These are phyloP conservation scores for Eucalyptus albens DNA, from an alignment of 345 rosid genomes.

Conservation along the genomic window DNA sequence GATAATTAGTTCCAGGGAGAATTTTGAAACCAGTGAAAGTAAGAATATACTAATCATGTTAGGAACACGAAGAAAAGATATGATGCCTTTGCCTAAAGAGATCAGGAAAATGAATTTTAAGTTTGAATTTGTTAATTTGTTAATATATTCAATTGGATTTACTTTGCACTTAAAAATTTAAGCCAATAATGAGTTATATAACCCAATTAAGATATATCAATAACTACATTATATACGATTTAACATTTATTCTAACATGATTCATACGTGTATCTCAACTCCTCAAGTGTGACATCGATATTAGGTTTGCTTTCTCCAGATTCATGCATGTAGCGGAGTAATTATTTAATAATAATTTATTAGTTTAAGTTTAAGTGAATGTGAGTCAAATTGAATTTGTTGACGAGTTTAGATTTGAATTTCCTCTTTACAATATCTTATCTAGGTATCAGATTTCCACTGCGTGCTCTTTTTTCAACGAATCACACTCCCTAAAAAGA, in stretches of 20 bases:
- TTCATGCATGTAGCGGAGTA: not conserved
- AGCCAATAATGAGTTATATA: not conserved
- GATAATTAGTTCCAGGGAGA: not conserved
- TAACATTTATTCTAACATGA: too few relatives aligned
- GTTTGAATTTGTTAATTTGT: too few relatives aligned
- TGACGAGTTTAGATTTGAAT: not conserved
- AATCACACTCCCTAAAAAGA: not conserved
- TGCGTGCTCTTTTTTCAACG: fast-evolving
- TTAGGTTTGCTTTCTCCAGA: fast-evolving
- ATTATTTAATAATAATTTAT: too few relatives aligned
- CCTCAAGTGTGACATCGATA: too few relatives aligned
- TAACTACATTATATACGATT: too few relatives aligned
- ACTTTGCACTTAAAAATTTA: too few relatives aligned
- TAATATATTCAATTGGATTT: too few relatives aligned
- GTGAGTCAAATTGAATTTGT: too few relatives aligned
- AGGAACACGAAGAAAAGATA: not conserved
- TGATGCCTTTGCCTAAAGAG: too few relatives aligned
- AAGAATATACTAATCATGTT: not conserved
- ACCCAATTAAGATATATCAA: too few relatives aligned
- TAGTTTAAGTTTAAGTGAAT: too few relatives aligned
- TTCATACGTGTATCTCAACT: fast-evolving
- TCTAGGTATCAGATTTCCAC: not conserved
- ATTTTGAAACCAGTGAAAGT: not conserved
- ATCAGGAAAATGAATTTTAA: fast-evolving
- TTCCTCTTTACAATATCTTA: fast-evolving